Conservation (phyloP, 495 filamentous ascomycete species). For the Penicillium subrubescens region DNA sequence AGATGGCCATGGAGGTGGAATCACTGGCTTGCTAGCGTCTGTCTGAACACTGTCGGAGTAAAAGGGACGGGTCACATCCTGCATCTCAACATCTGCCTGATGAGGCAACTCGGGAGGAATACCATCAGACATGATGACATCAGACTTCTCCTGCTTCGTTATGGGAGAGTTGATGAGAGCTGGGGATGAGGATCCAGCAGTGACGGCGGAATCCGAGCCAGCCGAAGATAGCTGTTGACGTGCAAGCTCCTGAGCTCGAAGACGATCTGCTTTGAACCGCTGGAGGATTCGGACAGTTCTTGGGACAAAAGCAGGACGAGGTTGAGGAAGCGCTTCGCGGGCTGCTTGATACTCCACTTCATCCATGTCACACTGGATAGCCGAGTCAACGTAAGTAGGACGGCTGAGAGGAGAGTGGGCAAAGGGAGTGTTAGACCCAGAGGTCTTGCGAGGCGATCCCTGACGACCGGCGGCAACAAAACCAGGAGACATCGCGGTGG, state of each 20-base stretch:
- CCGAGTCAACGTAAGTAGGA: constrained; percentile 47
- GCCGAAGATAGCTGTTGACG: constrained; percentile 25
- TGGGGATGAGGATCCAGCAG: constrained; percentile 12
- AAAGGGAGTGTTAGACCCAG: constrained; percentile 34
- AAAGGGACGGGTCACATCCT: not conserved
- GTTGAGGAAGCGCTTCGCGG: constrained; percentile 14
- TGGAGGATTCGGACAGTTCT: constrained; percentile 47
- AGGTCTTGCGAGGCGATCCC: constrained; percentile 35
- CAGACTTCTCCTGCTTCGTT: constrained; percentile 3
- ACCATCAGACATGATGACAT: constrained; percentile 13
- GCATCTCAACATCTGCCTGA: constrained; percentile 20
- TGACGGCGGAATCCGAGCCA: constrained; percentile 19
- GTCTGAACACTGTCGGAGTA: constrained; percentile 19
- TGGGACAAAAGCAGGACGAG: constrained; percentile 35
- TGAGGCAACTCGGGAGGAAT: not conserved
- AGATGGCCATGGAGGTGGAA: constrained; percentile 42
- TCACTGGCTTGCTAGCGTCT: constrained; percentile 31
- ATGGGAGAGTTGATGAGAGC: constrained; percentile 12
- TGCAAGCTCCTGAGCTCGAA: constrained; percentile 33
- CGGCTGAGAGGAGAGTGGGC: constrained; percentile 26
- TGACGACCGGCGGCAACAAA: constrained; percentile 20
- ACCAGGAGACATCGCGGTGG: constrained; percentile 24
- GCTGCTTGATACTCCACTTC: constrained; percentile 31
- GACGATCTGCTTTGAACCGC: constrained; percentile 47
- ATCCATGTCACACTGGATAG: constrained; percentile 49